These are phyloP conservation scores for Solanum aculeatissimum DNA, from an alignment of 305 asterid species.

Conservation along the genomic window DNA sequence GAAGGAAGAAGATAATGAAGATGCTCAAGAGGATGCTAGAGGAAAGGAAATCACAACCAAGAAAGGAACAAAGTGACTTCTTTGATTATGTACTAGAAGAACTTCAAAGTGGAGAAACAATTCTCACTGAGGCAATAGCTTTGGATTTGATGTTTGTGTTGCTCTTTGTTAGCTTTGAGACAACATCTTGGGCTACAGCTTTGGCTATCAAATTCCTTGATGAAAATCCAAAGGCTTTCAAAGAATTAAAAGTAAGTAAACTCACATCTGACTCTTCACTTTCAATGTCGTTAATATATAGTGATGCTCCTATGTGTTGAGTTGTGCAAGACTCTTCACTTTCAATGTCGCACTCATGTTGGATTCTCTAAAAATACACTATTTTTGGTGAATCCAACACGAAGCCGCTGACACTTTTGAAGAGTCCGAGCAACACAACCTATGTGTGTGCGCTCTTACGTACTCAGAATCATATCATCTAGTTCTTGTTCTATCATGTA, in stretches of 20 bases:
- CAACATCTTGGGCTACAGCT: constrained; percentile 73
- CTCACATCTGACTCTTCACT: no score
- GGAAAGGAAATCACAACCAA: constrained; percentile 55
- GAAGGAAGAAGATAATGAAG: constrained; percentile 74
- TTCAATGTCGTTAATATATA: no score
- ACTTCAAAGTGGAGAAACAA: constrained; percentile 42
- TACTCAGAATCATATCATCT: no score
- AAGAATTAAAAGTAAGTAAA: constrained; percentile 46
- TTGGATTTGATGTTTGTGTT: constrained; percentile 82
- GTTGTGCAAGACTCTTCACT: no score
- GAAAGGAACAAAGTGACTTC: constrained; percentile 50
- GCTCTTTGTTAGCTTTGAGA: constrained; percentile 81
- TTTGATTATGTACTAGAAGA: constrained; percentile 72
- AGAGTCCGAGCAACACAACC: no score
- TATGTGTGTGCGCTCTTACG: no score
- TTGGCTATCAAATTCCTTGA: constrained; percentile 42
- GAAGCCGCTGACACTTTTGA: no score
- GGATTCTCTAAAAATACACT: no score
- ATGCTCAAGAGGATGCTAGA: constrained; percentile 51
- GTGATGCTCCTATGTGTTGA: no score
- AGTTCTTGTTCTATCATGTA: no score
- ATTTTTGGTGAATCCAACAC: no score
- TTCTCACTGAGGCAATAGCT: constrained; percentile 70
- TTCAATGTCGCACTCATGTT: no score
- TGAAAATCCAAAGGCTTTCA: constrained; percentile 43